Evolutionary conservation across 306 rosid species (phyloP), one percentile per base, ranked within the genome.

Genomic region (Malus asiatica): DNA sequence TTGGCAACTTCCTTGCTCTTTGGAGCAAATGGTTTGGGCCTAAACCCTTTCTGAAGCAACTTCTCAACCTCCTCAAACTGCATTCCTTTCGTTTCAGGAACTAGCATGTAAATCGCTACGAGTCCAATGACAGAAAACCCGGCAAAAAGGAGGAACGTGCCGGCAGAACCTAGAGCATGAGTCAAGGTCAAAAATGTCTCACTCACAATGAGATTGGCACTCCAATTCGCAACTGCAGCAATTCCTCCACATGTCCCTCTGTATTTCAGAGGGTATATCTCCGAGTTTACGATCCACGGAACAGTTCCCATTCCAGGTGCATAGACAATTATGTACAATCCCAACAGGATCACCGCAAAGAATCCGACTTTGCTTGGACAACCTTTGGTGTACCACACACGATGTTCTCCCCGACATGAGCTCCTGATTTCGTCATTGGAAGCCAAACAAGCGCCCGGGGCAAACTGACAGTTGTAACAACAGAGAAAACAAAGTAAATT

Each of bases 251-350:
- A 91, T 15, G 85, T 46, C 2, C 98, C 97, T 84, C 96, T 79
- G 81, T 86, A 91, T 67, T 84, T 88, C 63, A 88, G 55, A 1
- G 97, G 98, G 59, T 93, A 93, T 25, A 93, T 89, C 89, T 93
- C 97, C 0, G 95, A 87, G 84, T 90, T 90, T 57, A 93, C 84
- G 74, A 93, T 84, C 98, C 97, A 93, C 2, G 98, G 98, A 5
- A 86, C 87, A 0, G 93, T 89, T 75, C 96, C 97, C 87, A 93
- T 88, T 44, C 98, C 98, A 0, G 97, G 98, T 0, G 97, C 83
- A 57, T 91, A 93, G 4, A 77, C 52, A 15, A 93, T 79, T 29
- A 93, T 91, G 74, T 93, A 91, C 25, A 89, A 25, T 76, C 90
- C 97, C 13, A 93, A 84, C 11, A 89, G 74, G 9, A 79, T 52